Base-by-base conservation (phyloP, 768 basidiomycete species). In the Termitomyces sp. region DNA sequence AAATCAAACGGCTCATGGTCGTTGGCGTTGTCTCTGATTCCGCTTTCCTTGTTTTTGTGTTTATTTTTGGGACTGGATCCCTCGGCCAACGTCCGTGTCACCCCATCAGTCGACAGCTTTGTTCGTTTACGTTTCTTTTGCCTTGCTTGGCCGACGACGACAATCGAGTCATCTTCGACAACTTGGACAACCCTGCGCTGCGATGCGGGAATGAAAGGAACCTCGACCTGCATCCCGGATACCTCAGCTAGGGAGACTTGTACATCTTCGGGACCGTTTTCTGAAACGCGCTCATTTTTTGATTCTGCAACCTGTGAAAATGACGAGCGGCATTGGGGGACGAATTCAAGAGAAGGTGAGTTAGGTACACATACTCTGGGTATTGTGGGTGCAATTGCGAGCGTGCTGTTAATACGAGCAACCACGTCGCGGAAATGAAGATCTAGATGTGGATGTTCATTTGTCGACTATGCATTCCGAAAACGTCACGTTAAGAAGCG, bases 201-300 rank as follows among this genome's bases (percentile, higher is more conserved):
- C 0, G 83, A 73, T 1, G 85, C 81, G 51, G 92, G 92, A 9
- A 96, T 79, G 64, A 88, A 96, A 1, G 93, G 86, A 7, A 94
- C 83, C 72, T 93, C 92, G 39, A 85, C 81, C 57, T 86, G 81
- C 72, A 79, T 81, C 24, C 75, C 77, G 56, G 70, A 71, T 58
- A 65, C 48, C 57, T 75, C 77, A 55, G 69, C 67, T 58, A 63
- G 48, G 55, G 68, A 60, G 20, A 56, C 57, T 33, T 59, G 54
- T 2, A 56, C 54, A 20, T 55, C 65, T 36, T 57, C 64, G n/a
- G 49, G 33, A 28, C 61, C 61, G 13, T 62, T 61, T 11, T 59
- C 61, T 55, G 52, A 60, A 7, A 64, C 57, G 53, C 40, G 49
- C 38, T 64, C 65, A 33, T 51, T 46, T 4, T 46, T 33, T 52